These are phyloP conservation scores for Pyrenophora teres DNA, from an alignment of 2,329 filamentous ascomycete genomes.

Conservation along the genomic window DNA sequence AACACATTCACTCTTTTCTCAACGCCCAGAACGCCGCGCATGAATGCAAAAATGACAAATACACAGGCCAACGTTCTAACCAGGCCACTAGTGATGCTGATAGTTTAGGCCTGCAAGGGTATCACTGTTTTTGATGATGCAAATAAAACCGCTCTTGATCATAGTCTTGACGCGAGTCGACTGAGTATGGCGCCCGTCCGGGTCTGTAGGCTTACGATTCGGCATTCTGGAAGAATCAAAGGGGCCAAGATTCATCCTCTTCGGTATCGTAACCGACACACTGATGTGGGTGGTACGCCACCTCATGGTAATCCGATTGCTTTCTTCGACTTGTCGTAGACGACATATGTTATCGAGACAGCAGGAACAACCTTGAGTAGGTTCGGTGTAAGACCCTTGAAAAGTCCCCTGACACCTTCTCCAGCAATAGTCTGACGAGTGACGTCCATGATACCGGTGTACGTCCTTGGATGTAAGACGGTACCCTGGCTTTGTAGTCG, in stretches of 20 bases:
- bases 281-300: too few relatives aligned
- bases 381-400: constrained; percentile 94
- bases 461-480: constrained; percentile 84
- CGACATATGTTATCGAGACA: constrained; percentile 72
- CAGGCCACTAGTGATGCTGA: constrained; percentile 12
- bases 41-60: constrained; percentile 23
- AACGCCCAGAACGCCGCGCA: constrained; percentile 22
- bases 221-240: not conserved
- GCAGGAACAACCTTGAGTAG: constrained; percentile 94
- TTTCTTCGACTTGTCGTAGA: constrained; percentile 51
- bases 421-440: constrained; percentile 78
- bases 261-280: too few relatives aligned
- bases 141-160: not conserved
- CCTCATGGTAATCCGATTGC: constrained; percentile 42
- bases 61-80: constrained; percentile 3
- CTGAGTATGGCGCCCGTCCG: not conserved
- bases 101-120: not conserved
- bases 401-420: constrained; percentile 84
- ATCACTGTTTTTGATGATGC: not conserved
- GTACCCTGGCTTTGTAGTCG: constrained; percentile 94
- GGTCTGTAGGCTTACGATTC: not conserved
- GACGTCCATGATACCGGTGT: constrained; percentile 89
- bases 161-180: not conserved
- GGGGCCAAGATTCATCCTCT: too few relatives aligned
- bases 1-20: not conserved